Conservation (phyloP, 2,329 filamentous ascomycete species). For the Fusarium foetens region DNA sequence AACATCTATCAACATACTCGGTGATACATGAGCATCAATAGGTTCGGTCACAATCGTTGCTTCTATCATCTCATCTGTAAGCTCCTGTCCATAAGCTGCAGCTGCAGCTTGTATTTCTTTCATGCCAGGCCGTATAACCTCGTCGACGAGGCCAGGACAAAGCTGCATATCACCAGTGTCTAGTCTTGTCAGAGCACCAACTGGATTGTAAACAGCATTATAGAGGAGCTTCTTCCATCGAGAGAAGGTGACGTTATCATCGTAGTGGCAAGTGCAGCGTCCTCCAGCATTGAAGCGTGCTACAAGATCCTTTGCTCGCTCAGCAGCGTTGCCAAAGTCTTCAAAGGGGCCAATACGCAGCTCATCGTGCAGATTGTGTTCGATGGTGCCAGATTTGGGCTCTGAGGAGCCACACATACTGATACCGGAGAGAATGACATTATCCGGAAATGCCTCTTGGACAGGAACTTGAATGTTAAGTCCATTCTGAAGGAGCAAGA, state of each 20-base stretch:
- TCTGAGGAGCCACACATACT: conserved; percentile 44
- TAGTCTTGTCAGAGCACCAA: conserved; percentile 33
- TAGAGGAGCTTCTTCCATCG: conserved; percentile 43
- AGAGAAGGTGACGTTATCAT: conserved; percentile 37
- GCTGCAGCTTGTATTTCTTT: conserved; percentile 37
- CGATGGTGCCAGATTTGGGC: conserved; percentile 31
- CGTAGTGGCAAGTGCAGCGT: conserved; percentile 30
- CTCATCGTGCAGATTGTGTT: conserved; percentile 38
- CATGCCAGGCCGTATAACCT: conserved; percentile 40
- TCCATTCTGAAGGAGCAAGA: conserved; percentile 42
- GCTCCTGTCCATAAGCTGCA: conserved; percentile 36
- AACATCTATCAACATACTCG: conserved; percentile 41
- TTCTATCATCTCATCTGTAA: conserved; percentile 38
- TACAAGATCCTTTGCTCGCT: conserved; percentile 37
- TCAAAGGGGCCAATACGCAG: conserved; percentile 38
- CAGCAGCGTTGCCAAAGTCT: conserved; percentile 22
- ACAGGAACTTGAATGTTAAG: conserved; percentile 41
- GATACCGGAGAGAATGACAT: conserved; percentile 40
- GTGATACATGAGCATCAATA: conserved; percentile 38
- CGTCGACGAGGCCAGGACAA: conserved; percentile 38
- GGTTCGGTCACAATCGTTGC: conserved; percentile 37
- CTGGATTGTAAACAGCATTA: conserved; percentile 41
- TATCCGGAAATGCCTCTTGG: conserved; percentile 32
- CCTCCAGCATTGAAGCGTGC: conserved; percentile 36
- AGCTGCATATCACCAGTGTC: conserved; percentile 42